These are phyloP conservation scores for Petunia axillaris DNA, from an alignment of 257 asterid species.

Conservation along the genomic window DNA sequence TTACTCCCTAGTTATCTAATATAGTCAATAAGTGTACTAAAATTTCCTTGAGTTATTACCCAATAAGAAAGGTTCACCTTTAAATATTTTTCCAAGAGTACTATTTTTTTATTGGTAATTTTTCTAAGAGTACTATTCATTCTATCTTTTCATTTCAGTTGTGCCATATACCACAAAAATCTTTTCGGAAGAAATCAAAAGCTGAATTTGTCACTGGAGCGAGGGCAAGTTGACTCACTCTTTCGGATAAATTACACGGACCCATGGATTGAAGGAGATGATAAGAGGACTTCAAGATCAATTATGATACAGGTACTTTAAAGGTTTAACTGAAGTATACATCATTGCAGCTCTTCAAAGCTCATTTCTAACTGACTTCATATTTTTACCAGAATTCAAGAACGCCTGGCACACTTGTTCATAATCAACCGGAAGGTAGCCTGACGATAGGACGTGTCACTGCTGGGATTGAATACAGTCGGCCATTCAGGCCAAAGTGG, in stretches of 20 bases:
- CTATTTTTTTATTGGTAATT: neutral
- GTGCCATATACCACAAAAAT: constrained; percentile 88
- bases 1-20: neutral
- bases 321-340: constrained; percentile 13
- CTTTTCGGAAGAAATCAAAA: constrained; percentile 96
- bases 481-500: constrained; percentile 97
- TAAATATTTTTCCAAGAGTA: neutral
- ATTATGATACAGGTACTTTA: constrained; percentile 83
- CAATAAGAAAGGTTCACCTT: neutral
- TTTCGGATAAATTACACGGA: constrained; percentile 89
- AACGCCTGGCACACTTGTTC: constrained; percentile 94
- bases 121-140: constrained; percentile 20
- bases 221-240: constrained; percentile 94
- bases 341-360: constrained; percentile 27
- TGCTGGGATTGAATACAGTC: constrained; percentile 88
- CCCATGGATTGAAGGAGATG: constrained; percentile 99
- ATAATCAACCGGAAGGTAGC: constrained; percentile 72
- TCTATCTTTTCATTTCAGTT: constrained; percentile 58
- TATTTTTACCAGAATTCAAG: constrained; percentile 78
- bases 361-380: constrained; percentile 25
- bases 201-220: constrained; percentile 88
- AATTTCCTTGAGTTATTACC: neutral
- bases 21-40: neutral
- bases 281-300: constrained; percentile 94
- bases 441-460: constrained; percentile 85